phyloP scores from a whole-genome alignment of 176 grass and related monocot genomes.

The Zizania latifolia region DNA sequence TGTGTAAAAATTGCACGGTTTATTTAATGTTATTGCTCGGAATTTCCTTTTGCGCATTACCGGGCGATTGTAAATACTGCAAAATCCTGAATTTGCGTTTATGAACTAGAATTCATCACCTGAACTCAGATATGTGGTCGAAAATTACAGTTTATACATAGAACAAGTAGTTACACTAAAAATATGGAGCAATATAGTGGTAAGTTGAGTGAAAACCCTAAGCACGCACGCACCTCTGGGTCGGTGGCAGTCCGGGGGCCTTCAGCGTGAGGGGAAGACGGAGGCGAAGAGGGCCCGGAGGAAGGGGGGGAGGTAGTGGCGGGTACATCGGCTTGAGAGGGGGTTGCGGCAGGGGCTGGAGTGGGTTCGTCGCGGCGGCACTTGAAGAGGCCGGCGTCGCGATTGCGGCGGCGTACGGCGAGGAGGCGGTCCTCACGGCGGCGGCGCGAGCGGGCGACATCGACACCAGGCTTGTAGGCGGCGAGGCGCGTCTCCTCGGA shows the following conservation, averaged over 20 bases:
- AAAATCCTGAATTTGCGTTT: background rate
- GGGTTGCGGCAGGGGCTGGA: background rate
- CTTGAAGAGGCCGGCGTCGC: constrained; percentile 67
- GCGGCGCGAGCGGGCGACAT: constrained; percentile 40
- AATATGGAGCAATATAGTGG: too few species aligned
- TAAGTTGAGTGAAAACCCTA: background rate
- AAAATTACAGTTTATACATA: background rate
- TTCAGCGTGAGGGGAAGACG: background rate
- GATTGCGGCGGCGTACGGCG: constrained; percentile 54
- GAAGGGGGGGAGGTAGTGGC: background rate
- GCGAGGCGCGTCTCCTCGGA: constrained; percentile 38
- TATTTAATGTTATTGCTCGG: background rate
- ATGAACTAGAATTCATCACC: background rate
- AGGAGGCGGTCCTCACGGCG: constrained; percentile 59
- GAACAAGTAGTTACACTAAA: too few species aligned
- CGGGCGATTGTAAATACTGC: background rate
- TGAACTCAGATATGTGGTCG: background rate
- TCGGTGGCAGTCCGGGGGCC: background rate
- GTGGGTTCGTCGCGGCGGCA: constrained; percentile 45
- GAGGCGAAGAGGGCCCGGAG: background rate
- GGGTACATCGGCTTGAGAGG: background rate
- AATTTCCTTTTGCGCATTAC: background rate
- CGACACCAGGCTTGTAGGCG: constrained; percentile 58
- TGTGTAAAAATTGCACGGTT: background rate
- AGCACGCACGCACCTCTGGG: constrained; percentile 30